phyloP scores from a whole-genome alignment of 345 rosid species.

The Populus pruinosa region DNA sequence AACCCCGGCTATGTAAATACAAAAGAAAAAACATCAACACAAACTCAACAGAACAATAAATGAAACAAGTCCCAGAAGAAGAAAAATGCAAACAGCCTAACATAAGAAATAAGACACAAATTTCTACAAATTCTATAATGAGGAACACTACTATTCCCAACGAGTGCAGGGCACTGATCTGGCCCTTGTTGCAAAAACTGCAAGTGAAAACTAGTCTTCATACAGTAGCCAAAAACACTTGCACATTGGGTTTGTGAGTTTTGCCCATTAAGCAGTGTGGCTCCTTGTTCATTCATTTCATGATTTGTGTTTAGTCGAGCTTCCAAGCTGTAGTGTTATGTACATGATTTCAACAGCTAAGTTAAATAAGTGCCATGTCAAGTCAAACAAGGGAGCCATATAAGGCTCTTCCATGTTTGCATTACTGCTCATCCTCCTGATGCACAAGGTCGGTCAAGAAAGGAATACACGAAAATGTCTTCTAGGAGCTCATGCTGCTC shows the following conservation, averaged over 20 bases:
- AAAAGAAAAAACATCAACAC: neutral
- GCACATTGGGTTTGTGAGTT: neutral
- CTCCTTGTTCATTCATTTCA: neutral
- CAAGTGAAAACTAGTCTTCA: neutral
- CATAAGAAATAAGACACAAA: constrained; percentile 1
- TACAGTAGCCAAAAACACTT: constrained; percentile 3
- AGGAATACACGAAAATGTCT: neutral
- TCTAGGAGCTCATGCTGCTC: constrained; percentile 25
- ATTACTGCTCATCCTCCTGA: neutral
- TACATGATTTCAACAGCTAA: constrained; percentile 7
- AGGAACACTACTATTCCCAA: neutral
- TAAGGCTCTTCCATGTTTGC: neutral
- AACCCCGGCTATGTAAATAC: neutral
- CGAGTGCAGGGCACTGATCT: neutral
- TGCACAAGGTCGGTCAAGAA: neutral
- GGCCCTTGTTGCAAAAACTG: neutral
- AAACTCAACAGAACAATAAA: constrained; percentile 8
- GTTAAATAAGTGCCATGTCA: constrained; percentile 2
- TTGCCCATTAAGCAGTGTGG: neutral
- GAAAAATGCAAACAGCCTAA: neutral
- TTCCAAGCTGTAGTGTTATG: neutral
- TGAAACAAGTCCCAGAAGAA: neutral
- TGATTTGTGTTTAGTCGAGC: neutral
- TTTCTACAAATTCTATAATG: constrained; percentile 4
- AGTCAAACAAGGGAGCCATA: neutral